Base-by-base conservation (phyloP, 2,329 filamentous ascomycete species). In the Neoscytalidium dimidiatum region DNA sequence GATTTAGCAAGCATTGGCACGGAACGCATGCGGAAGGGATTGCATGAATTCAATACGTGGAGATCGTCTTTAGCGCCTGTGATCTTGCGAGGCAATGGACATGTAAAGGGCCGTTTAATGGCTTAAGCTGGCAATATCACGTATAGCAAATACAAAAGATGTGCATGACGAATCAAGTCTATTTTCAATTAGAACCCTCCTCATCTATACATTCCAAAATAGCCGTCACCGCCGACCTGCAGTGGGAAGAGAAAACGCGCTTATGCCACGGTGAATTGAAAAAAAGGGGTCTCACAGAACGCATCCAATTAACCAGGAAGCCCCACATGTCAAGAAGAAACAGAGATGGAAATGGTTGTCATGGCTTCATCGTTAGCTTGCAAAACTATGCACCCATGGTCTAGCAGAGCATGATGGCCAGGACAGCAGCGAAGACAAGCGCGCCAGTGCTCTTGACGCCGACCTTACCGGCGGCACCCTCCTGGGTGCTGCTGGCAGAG, bases 371-470 rank as follows among this genome's bases (percentile, higher is more conserved):
- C 61, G 28, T 64, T 44, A 56, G 61, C 21, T 48, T 56, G 28
- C 41, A 63, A 63, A 46, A 29, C 61, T 46, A 64, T 56, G 61
- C 49, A 41, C 33, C 61, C 61, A 64, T 56, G 35, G 35, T 64
- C 21, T 53, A 64, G 62, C 62, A 64, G 17, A 64, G 62, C 28
- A 57, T 38, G 62, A 64, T 57, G 43, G 62, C 62, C 21, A 64
- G 62, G 31, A 64, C 43, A 14, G 51, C 51, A 46, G 62, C 62
- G 33, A 64, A 64, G 52, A 64, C 52, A 26, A 64, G 62, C 19
- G 62, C 62, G 38, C 62, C 52, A 14, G 62, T 64, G 62, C 62
- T 64, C 52, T 64, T 53, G 62, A 64, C 62, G 21, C 62, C 63
- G 14, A 65, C 35, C 63, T 61, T 60, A 23, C 44, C 23, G 8